Conservation (phyloP, 148 eudicot species). For the Rhododendron ovatum region DNA sequence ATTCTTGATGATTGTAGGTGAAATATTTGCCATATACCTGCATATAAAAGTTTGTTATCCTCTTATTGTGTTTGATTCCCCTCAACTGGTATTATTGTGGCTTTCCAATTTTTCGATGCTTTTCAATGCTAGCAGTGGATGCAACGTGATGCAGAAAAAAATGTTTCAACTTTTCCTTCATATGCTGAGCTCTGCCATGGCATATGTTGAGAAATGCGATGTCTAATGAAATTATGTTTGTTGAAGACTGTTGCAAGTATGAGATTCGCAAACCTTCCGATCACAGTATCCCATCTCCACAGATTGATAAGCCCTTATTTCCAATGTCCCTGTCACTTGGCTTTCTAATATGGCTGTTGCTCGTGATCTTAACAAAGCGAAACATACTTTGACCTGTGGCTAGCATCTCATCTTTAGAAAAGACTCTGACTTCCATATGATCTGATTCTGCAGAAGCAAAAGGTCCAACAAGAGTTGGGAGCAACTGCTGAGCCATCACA, state of each 20-base stretch:
- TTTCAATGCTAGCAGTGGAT: neutral
- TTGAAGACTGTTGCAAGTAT: neutral
- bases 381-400: neutral
- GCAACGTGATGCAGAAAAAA: neutral
- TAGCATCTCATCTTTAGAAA: neutral
- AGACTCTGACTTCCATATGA: neutral
- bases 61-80: neutral
- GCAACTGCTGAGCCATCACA: slow-evolving; percentile 20
- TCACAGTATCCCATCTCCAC: neutral
- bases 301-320: neutral
- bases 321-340: neutral
- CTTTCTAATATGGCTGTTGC: neutral
- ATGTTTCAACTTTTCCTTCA: neutral
- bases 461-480: slow-evolving; percentile 37
- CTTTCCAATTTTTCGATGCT: neutral
- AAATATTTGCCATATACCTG: neutral
- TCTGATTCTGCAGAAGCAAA: slow-evolving; percentile 50
- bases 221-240: neutral
- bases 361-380: neutral
- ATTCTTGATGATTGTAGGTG: neutral
- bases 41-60: neutral
- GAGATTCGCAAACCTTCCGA: neutral
- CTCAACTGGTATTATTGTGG: neutral
- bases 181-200: neutral
- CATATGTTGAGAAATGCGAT: neutral